A percentile compares a stretch with the other conserved stretches of the same genome.
Conservation (phyloP, 2,329 filamentous ascomycete species). For the Trichoderma aggressivum region DNA sequence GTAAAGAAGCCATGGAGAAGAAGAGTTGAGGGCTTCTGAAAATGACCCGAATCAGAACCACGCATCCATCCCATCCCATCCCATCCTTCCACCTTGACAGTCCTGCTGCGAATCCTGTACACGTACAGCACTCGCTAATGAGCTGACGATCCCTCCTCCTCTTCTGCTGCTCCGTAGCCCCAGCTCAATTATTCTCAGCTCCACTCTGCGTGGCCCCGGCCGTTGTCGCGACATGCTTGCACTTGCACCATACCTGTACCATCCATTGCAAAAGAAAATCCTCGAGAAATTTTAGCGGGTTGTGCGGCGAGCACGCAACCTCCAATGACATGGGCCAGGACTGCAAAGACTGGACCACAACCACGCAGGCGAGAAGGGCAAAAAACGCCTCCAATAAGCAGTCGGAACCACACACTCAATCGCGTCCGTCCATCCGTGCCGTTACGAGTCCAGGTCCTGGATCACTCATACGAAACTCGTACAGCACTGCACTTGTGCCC, state of each 20-base stretch:
- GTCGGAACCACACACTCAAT: not conserved
- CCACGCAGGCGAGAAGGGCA: not conserved
- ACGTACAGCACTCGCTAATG: not conserved
- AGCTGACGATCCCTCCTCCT: slow-evolving; percentile 12
- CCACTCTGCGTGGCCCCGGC: not conserved
- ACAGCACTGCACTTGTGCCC: not conserved
- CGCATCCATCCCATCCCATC: not conserved
- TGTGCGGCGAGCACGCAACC: slow-evolving; percentile 10
- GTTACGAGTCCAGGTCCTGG: not conserved
- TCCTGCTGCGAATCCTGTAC: not conserved
- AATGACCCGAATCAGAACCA: not conserved
- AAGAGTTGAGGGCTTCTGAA: not conserved
- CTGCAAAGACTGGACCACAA: not conserved
- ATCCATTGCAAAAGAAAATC: not conserved
- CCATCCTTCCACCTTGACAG: not conserved
- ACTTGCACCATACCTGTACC: not conserved
- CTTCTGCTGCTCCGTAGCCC: not conserved
- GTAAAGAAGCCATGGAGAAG: not conserved
- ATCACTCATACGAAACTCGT: not conserved
- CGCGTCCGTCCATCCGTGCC: not conserved
- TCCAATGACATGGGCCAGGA: not conserved
- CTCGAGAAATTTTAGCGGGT: not conserved
- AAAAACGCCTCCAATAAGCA: not conserved
- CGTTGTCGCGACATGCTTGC: not conserved
- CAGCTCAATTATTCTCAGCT: slow-evolving; percentile 5